These are phyloP conservation scores for Trifolium subterraneum DNA, from an alignment of 306 rosid genomes.

Conservation along the genomic window DNA sequence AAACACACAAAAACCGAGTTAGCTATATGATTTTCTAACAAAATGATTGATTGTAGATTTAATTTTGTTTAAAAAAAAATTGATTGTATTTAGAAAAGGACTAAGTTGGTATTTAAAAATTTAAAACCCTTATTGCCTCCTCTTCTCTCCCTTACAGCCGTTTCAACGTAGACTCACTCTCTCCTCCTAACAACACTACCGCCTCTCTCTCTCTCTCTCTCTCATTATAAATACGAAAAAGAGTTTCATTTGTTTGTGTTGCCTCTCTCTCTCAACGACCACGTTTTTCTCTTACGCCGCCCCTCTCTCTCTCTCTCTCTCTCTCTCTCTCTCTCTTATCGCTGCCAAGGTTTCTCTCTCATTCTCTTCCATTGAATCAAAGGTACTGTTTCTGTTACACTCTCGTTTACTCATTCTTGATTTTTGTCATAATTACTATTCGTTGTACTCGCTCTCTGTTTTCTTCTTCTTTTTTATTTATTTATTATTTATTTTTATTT, in stretches of 20 bases:
- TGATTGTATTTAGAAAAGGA: too few relatives aligned
- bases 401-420: not conserved
- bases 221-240: too few relatives aligned
- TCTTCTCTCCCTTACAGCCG: too few relatives aligned
- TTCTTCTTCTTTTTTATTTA: not conserved
- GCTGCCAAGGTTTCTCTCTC: not conserved
- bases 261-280: conserved; percentile 8
- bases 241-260: too few relatives aligned
- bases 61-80: too few relatives aligned
- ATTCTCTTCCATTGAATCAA: not conserved
- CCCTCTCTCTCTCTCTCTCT: too few relatives aligned
- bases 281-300: conserved; percentile 27
- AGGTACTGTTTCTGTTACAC: not conserved
- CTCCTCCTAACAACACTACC: not conserved
- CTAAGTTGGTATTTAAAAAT: too few relatives aligned
- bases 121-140: too few relatives aligned
- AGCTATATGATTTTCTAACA: too few relatives aligned
- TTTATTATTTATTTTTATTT: not conserved
- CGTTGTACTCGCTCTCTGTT: not conserved
- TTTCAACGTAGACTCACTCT: too few relatives aligned
- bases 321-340: not conserved
- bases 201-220: not conserved
- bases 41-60: too few relatives aligned
- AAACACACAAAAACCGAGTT: too few relatives aligned
- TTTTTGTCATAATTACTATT: not conserved